Percentiles rank a stretch among this genome's conserved stretches.
These are phyloP conservation scores for Picochlorum sp. DNA, from an alignment of 139 green algal species.

Conservation along the genomic window DNA sequence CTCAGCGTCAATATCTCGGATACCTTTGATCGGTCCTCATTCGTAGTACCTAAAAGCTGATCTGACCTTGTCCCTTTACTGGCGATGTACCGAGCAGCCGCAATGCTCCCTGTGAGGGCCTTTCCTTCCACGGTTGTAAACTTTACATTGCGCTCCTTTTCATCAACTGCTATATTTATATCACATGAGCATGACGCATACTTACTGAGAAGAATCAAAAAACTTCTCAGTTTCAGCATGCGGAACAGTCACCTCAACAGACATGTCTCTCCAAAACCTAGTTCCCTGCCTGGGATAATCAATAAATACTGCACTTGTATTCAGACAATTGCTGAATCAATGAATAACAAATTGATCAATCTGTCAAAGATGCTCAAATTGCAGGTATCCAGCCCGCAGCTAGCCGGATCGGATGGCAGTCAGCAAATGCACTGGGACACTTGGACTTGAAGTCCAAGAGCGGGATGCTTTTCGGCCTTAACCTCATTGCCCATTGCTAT, in stretches of 20 bases:
- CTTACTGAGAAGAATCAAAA: slow-evolving; percentile 11
- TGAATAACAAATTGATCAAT: too few relatives aligned
- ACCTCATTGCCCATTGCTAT: too few relatives aligned
- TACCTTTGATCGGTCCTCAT: slow-evolving; percentile 26
- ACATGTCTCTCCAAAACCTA: too few relatives aligned
- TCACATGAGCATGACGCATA: background rate
- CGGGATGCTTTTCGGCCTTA: too few relatives aligned
- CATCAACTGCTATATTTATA: background rate
- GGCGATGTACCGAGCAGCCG: slow-evolving; percentile 19
- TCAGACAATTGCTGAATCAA: too few relatives aligned
- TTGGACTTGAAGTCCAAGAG: too few relatives aligned
- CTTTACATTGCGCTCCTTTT: slow-evolving; percentile 1
- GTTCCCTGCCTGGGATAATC: too few relatives aligned
- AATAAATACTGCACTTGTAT: too few relatives aligned
- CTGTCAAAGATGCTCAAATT: too few relatives aligned
- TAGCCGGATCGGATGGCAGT: too few relatives aligned
- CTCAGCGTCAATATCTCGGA: slow-evolving; percentile 34
- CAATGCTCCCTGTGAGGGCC: slow-evolving; percentile 11
- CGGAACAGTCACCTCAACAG: background rate
- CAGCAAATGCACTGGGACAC: too few relatives aligned
- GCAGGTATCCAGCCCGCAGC: too few relatives aligned
- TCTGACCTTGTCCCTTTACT: background rate
- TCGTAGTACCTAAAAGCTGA: slow-evolving; percentile 18
- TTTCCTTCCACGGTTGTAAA: slow-evolving; percentile 8
- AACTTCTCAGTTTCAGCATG: background rate